These are phyloP conservation scores for Zasmidium angulare DNA, from an alignment of 2,329 filamentous ascomycete genomes.

Conservation along the genomic window DNA sequence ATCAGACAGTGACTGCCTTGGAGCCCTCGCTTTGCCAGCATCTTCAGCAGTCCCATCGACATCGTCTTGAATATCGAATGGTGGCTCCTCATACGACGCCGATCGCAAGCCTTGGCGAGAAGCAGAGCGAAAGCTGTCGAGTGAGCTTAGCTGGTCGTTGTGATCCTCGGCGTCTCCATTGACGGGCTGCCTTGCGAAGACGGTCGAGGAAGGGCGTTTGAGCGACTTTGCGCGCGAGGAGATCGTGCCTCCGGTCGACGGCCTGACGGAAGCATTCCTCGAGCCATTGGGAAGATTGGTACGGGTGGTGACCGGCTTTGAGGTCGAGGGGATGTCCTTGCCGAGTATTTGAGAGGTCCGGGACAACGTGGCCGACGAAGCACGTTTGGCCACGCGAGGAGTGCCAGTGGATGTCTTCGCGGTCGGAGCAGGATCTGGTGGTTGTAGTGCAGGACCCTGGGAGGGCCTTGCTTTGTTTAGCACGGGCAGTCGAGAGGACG, in stretches of 20 bases:
- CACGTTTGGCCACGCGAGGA: slow-evolving; percentile 14
- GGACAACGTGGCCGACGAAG: slow-evolving; percentile 10
- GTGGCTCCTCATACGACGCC: slow-evolving; percentile 21
- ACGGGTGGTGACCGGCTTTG: slow-evolving; percentile 10
- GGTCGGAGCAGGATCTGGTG: slow-evolving; percentile 3
- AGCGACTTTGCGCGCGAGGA: slow-evolving; percentile 5
- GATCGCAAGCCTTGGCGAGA: slow-evolving; percentile 39
- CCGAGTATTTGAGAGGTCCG: slow-evolving; percentile 2
- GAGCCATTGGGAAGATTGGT: slow-evolving; percentile 8
- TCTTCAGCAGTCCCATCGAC: slow-evolving; percentile 14
- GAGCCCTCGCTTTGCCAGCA: slow-evolving; percentile 23
- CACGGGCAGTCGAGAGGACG: slow-evolving; percentile 1
- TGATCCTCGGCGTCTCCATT: slow-evolving; percentile 30
- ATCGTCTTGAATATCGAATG: slow-evolving; percentile 17
- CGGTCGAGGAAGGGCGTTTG: neutral
- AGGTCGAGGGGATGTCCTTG: neutral
- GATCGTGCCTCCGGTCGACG: neutral
- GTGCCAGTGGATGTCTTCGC: slow-evolving; percentile 1
- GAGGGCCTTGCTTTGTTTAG: slow-evolving; percentile 1
- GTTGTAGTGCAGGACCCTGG: neutral
- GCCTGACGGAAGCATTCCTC: slow-evolving; percentile 1
- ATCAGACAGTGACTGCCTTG: slow-evolving; percentile 68
- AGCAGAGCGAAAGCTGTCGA: slow-evolving; percentile 44
- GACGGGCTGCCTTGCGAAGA: neutral
- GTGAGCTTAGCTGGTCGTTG: slow-evolving; percentile 43